Evolutionary conservation across 1,284 basidiomycete species (phyloP).

Genomic region (Ustilago vetiveriae): DNA sequence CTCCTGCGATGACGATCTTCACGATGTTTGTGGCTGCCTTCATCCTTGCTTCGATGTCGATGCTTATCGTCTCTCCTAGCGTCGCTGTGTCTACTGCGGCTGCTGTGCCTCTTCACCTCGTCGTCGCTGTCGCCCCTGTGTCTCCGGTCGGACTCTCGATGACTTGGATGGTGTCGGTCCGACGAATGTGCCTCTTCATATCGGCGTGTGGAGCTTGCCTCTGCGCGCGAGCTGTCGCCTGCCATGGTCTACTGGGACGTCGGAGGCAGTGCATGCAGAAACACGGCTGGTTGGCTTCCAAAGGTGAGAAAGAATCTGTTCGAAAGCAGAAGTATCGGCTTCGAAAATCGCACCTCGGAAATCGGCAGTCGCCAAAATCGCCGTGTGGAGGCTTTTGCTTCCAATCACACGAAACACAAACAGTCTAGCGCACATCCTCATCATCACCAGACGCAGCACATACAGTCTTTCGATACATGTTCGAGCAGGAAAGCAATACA

Average conservation of each 20-base stretch:
- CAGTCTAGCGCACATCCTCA: neutral
- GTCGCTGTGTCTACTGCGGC: constrained; percentile 13
- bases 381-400: neutral
- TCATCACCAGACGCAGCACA: neutral
- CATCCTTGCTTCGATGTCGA: constrained; percentile 2
- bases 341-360: neutral
- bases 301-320: neutral
- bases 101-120: constrained; percentile 8
- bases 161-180: constrained; percentile 16
- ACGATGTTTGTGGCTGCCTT: neutral
- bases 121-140: constrained; percentile 6
- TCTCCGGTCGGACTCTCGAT: constrained; percentile 9
- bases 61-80: neutral
- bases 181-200: constrained; percentile 6
- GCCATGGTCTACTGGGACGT: neutral
- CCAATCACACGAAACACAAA: neutral
- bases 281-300: no score
- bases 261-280: neutral
- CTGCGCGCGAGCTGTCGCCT: neutral
- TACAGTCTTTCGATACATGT: no score
- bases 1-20: constrained; percentile 20
- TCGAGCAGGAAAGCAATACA: no score
- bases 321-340: neutral
- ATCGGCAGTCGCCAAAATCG: neutral
- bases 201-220: constrained; percentile 2